A percentile compares a stretch with the other conserved stretches of the same genome.
Evolutionary conservation across 306 rosid genomes (phyloP).

Genomic region (Rosa persica): DNA sequence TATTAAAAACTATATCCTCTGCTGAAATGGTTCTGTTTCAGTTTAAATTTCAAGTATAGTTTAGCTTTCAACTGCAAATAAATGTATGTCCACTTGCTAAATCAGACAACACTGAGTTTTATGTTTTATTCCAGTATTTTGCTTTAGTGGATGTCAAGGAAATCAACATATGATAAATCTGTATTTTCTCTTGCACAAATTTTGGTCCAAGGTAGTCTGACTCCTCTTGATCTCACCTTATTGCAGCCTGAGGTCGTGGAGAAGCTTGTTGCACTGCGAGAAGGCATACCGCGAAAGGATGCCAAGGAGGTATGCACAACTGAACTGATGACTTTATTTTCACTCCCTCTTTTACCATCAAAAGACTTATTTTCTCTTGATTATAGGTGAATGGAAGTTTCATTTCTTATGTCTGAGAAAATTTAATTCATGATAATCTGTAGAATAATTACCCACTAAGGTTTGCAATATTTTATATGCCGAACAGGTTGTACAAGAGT

Average conservation of each 20-base stretch:
- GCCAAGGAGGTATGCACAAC: slow-evolving; percentile 87
- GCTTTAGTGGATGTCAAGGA: not conserved
- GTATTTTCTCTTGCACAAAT: slow-evolving; percentile 9
- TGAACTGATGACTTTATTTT: not conserved
- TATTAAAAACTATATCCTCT: not conserved
- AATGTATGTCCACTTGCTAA: not conserved
- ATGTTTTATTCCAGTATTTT: not conserved
- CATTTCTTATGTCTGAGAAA: not conserved
- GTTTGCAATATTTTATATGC: slow-evolving; percentile 11
- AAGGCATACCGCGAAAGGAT: slow-evolving; percentile 96
- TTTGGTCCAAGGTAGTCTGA: slow-evolving; percentile 13
- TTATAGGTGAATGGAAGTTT: not conserved
- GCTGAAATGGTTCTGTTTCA: not conserved
- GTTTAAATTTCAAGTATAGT: too few relatives aligned
- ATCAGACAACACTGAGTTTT: not conserved
- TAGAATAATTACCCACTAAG: not conserved
- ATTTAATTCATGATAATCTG: not conserved
- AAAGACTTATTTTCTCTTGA: not conserved
- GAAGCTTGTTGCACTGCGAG: slow-evolving; percentile 88
- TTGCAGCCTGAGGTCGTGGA: slow-evolving; percentile 93
- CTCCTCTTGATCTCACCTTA: slow-evolving; percentile 6
- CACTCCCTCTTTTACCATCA: not conserved
- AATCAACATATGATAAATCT: not conserved
- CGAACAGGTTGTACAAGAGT: slow-evolving; percentile 87
- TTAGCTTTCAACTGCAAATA: not conserved